phyloP scores from a whole-genome alignment of 148 eudicot genomes.

The Spergularia bocconei region DNA sequence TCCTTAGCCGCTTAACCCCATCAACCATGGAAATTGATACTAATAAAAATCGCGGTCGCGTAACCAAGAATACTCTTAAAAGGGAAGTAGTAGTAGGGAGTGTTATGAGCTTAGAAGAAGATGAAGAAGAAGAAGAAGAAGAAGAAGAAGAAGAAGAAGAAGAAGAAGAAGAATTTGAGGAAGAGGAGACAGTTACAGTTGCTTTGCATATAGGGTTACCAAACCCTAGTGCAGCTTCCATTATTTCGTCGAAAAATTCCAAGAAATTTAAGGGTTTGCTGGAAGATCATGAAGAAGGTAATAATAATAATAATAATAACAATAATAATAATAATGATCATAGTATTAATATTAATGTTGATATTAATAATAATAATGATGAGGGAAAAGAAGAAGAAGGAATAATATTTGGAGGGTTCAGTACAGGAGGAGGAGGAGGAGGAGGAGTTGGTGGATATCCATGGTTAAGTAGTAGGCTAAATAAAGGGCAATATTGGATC shows the following conservation, averaged over 20 bases:
- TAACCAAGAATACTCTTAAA: constrained; percentile 9
- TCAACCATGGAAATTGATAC: constrained; percentile 23
- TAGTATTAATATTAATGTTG: background rate
- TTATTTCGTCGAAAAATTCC: constrained; percentile 24
- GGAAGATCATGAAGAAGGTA: no score
- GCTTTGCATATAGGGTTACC: constrained; percentile 88
- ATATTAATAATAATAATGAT: background rate
- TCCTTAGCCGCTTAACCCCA: constrained; percentile 39
- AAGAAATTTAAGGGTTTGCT: background rate
- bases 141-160: constrained; percentile 36
- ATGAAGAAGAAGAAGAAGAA: constrained; percentile 28
- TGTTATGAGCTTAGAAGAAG: constrained; percentile 30
- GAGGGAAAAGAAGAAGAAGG: constrained; percentile 21
- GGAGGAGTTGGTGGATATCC: constrained; percentile 20
- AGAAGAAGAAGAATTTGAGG: constrained; percentile 32
- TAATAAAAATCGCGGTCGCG: constrained; percentile 26
- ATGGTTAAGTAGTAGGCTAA: constrained; percentile 45
- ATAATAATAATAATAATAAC: background rate
- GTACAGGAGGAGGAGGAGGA: no score
- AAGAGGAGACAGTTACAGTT: constrained; percentile 50
- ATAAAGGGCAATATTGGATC: constrained; percentile 93
- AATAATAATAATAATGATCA: background rate
- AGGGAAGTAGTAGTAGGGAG: background rate
- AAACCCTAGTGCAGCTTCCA: constrained; percentile 61
- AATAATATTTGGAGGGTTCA: constrained; percentile 20